These are phyloP conservation scores for Babesia ovis DNA, from an alignment of 169 alveolate genomes.

Conservation along the genomic window DNA sequence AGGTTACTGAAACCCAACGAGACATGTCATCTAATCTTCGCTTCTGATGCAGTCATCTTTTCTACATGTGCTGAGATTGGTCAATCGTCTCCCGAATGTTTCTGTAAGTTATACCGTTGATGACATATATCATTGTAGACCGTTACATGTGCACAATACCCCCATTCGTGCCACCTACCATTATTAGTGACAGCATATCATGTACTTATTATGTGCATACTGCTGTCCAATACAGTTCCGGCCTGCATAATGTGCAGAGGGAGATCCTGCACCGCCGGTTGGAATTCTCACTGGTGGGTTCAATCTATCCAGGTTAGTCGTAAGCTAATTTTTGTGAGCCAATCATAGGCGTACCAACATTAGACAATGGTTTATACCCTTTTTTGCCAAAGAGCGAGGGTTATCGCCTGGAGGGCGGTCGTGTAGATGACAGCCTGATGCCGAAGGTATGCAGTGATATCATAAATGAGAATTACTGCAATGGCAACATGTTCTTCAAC, in stretches of 20 bases:
- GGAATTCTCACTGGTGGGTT: conserved; percentile 48
- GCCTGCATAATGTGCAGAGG: not conserved
- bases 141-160: conserved; percentile 54
- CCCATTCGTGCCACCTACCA: conserved; percentile 64
- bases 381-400: conserved; percentile 50
- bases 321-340: no score
- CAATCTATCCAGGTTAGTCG: conserved; percentile 50
- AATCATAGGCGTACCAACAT: conserved; percentile 43
- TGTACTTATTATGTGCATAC: conserved; percentile 45
- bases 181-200: conserved; percentile 51
- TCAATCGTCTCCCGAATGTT: conserved; percentile 14
- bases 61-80: conserved; percentile 34
- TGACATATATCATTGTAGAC: conserved; percentile 1
- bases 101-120: conserved; percentile 34
- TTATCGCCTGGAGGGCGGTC: conserved; percentile 13
- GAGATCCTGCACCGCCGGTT: conserved; percentile 22
- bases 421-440: conserved; percentile 10
- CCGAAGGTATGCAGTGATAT: conserved; percentile 2
- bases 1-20: conserved; percentile 12
- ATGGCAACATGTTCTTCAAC: conserved; percentile 40
- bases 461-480: not conserved
- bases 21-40: conserved; percentile 31
- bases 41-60: conserved; percentile 53
- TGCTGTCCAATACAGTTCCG: conserved; percentile 43
- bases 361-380: conserved; percentile 43